Percentiles rank a stretch among this genome's conserved stretches.
Evolutionary conservation across 108 stramenopile species (phyloP).

Genomic region (Fistulifera solaris): DNA sequence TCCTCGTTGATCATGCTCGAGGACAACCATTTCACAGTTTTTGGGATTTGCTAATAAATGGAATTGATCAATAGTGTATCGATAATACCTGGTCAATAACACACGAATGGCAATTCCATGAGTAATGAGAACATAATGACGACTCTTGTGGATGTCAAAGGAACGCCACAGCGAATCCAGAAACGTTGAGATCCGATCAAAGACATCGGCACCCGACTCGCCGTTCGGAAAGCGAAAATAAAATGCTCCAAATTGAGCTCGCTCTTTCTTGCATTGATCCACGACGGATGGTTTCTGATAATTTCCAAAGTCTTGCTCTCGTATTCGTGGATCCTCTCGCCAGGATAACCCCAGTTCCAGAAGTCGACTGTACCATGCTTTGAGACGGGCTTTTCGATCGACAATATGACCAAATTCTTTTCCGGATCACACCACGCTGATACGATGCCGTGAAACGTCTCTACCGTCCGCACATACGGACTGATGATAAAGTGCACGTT

Average conservation of each 20-base stretch:
- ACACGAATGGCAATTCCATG: conserved; percentile 86
- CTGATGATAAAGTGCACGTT: conserved; percentile 74
- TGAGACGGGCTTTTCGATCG: conserved; percentile 43
- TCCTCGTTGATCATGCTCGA: conserved; percentile 74
- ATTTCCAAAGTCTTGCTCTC: conserved; percentile 87
- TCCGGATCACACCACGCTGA: conserved; percentile 75
- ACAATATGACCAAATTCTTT: conserved; percentile 40
- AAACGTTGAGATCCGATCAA: conserved; percentile 82
- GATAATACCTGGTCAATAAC: conserved; percentile 87
- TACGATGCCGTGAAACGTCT: conserved; percentile 84
- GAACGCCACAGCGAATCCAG: conserved; percentile 85
- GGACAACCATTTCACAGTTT: conserved; percentile 83
- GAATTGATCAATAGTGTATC: conserved; percentile 87
- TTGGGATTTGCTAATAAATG: conserved; percentile 80
- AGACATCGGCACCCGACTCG: conserved; percentile 85
- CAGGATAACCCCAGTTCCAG: conserved; percentile 70
- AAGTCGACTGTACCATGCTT: conserved; percentile 67
- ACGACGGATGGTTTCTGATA: conserved; percentile 64
- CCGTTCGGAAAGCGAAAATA: conserved; percentile 88
- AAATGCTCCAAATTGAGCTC: conserved; percentile 76
- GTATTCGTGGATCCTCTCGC: conserved; percentile 80
- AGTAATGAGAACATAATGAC: conserved; percentile 80
- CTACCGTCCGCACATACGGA: conserved; percentile 81
- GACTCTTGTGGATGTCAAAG: conserved; percentile 61
- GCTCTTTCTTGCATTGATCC: conserved; percentile 52